Conservation (phyloP, 148 eudicot species). For the Camellia sinensis region DNA sequence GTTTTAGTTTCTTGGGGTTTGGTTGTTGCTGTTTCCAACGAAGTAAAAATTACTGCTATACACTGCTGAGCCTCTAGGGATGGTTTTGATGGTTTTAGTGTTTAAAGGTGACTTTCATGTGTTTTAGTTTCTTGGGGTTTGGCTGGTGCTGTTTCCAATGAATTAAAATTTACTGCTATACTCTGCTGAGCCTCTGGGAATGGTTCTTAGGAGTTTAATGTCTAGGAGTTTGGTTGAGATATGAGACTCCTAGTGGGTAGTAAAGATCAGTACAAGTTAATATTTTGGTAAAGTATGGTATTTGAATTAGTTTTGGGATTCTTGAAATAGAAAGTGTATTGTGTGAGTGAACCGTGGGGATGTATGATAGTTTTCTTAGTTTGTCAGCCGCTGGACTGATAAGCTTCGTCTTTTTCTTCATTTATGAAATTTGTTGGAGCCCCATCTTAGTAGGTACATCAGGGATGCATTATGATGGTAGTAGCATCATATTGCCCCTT, state of each 20-base stretch:
- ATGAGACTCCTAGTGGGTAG: neutral
- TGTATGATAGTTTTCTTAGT: neutral
- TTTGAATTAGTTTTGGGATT: neutral
- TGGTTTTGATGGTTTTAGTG: neutral
- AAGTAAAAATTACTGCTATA: neutral
- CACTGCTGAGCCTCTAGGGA: neutral
- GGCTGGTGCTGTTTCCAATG: neutral
- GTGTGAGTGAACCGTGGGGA: neutral
- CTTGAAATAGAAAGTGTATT: neutral
- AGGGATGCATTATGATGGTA: neutral
- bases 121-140: neutral
- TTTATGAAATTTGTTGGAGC: neutral
- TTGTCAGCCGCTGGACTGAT: neutral
- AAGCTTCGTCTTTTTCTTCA: slow-evolving; percentile 1
- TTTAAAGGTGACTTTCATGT: neutral
- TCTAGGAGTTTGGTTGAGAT: neutral
- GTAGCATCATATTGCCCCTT: neutral
- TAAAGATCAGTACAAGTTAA: neutral
- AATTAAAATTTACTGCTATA: neutral
- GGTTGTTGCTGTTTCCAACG: neutral
- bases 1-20: neutral
- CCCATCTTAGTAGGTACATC: neutral
- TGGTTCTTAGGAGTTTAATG: neutral
- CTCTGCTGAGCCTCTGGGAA: neutral
- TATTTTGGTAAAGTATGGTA: too few relatives aligned